Evolutionary conservation across 257 asterid species (phyloP), one percentile per base, ranked within the genome.

Genomic region (Agastache rugosa): DNA sequence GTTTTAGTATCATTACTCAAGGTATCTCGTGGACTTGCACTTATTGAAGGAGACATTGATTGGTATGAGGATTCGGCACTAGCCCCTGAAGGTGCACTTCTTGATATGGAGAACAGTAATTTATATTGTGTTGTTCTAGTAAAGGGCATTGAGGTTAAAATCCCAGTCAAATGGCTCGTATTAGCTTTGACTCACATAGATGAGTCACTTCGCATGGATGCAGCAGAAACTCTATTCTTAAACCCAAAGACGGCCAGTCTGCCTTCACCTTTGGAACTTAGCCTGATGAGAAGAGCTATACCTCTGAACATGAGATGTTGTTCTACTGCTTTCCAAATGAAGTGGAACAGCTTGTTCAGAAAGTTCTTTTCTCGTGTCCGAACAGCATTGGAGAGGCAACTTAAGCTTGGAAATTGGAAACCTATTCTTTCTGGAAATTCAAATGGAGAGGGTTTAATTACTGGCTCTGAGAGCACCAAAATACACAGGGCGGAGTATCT

Each of bases 221-320:
- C 99, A 77, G 97, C 99, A 42, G 97, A 94, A 81, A 84, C 96
- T 72, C 84, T 94, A 63, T 92, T 94, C 90, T 78, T 92, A 72
- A 94, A 89, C 79, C 97, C 97, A 12, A 94, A 89, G 85, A 87
- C 92, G 10, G 81, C 99, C 23, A 90, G 93, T 77, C 78, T 93
- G 68, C 98, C 98, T 72, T 93, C 98, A 60, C 80, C 88, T 31
- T 85, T 93, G 85, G 98, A 94, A 83, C 95, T 94, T 78, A 77
- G 83, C 81, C 88, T 94, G 76, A 85, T 94, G 96, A 90, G 84
- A 81, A 83, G 76, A 75, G 99, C 98, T 69, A 75, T 94, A 71
- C 97, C 99, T 41, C 79, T 92, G 88, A 94, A 94, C 83, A 92
- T 94, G 99, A 89, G 98, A 81, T 89, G 96, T 72, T 91, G 89